Base-by-base conservation (phyloP, 768 basidiomycete genomes). In the Xerocomus potaroensis region DNA sequence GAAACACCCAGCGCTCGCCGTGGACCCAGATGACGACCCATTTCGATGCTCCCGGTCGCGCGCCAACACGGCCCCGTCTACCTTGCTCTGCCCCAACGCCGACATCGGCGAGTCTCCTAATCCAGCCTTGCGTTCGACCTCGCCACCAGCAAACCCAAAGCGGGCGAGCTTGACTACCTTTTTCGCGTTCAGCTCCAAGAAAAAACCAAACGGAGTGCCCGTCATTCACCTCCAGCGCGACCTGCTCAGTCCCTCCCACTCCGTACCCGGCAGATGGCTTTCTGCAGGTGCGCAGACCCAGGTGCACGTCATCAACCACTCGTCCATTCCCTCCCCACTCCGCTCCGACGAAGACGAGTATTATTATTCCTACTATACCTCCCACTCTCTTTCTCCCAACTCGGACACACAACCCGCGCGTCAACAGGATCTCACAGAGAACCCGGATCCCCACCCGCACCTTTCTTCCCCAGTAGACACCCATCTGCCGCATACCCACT, bases 81-180 rank as follows among this genome's bases (percentile, higher is more conserved):
- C 59, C 36, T 64, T 58, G 29, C 68, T 69, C 12, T 57, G 67
- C 6, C 66, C 75, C 29, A 61, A 71, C 5, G 83, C 80, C 24
- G 84, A 81, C 21, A 75, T 88, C 18, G 85, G 85, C 23, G 81
- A 84, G 50, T 77, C 82, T 0, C 87, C 87, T 4, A 64, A 51
- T 24, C 61, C 59, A 14, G 0, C 52, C 27, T 59, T 51, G 6
- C 68, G 64, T 2, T 51, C 60, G 4, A 23, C 50, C 35, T 42
- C 16, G 1, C 33, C 56, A 23, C 50, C 57, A 32, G 16, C 36
- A 11, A 54, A 59, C n/a, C 49, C 47, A 42, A 74, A 72, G 57
- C 72, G 81, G 8, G 65, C 68, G n/a, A 83, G 81, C 56, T 50
- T 56, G 4, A 45, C 59, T 8, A 51, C 48, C 32, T 65, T 65